phyloP scores from a whole-genome alignment of 1,284 basidiomycete genomes.

The Melampsora occidentalis region DNA sequence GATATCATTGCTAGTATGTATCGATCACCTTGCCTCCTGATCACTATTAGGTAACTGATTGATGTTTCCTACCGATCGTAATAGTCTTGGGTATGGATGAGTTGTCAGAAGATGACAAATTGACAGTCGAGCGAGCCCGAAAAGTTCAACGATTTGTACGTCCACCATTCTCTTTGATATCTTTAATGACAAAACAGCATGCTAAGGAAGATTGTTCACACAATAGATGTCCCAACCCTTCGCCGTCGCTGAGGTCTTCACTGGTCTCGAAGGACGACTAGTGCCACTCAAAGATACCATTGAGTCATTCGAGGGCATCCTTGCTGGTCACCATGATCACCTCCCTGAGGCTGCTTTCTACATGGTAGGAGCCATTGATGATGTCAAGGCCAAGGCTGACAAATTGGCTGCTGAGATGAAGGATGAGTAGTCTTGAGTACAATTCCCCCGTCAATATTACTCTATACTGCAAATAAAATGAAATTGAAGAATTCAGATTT shows the following conservation, averaged over 20 bases:
- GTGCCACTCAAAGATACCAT: constrained; percentile 88
- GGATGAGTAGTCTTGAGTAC: constrained; percentile 9
- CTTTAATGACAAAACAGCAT: constrained; percentile 50
- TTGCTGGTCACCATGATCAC: constrained; percentile 78
- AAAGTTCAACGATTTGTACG: constrained; percentile 56
- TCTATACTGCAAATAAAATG: constrained; percentile 1
- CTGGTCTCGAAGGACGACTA: constrained; percentile 94
- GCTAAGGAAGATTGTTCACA: background rate
- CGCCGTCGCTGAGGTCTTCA: constrained; percentile 99
- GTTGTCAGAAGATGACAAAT: constrained; percentile 98
- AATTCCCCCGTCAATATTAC: background rate
- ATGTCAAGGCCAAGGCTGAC: constrained; percentile 93
- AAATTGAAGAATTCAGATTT: constrained; percentile 2
- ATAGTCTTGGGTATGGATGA: constrained; percentile 99
- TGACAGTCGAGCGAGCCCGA: constrained; percentile 74
- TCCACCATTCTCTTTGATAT: background rate
- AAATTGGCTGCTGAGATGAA: constrained; percentile 84
- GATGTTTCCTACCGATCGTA: constrained; percentile 63
- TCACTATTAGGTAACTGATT: background rate
- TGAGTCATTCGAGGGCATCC: constrained; percentile 93
- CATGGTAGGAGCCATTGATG: constrained; percentile 79
- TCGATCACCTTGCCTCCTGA: background rate
- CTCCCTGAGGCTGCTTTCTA: constrained; percentile 73
- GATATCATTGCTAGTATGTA: constrained; percentile 60
- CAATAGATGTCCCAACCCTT: constrained; percentile 95